These are phyloP conservation scores for Irpex lacteus DNA, from an alignment of 1,284 basidiomycete species.

Conservation along the genomic window DNA sequence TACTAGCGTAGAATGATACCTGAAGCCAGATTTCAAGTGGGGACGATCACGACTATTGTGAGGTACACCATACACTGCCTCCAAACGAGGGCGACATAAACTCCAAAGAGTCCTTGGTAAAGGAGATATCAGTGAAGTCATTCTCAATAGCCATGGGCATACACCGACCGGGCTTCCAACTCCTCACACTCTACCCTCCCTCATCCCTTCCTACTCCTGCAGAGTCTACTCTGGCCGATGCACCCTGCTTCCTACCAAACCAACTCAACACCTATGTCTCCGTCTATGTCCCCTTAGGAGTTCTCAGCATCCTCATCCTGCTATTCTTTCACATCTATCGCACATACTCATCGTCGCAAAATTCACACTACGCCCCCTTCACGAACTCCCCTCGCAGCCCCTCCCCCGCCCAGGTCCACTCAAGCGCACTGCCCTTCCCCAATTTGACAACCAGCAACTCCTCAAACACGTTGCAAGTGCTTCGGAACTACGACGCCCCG, in stretches of 20 bases:
- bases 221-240: conserved; percentile 35
- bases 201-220: not conserved
- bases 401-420: not conserved
- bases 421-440: not conserved
- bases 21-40: conserved; percentile 35
- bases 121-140: conserved; percentile 60
- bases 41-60: conserved; percentile 70
- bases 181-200: conserved; percentile 53
- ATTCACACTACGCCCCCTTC: not conserved
- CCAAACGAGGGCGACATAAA: conserved; percentile 20
- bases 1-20: not conserved
- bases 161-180: conserved; percentile 55
- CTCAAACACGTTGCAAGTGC: not conserved
- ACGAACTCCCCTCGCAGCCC: no score
- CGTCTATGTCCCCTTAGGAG: conserved; percentile 46
- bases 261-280: conserved; percentile 52
- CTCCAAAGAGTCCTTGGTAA: conserved; percentile 28
- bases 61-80: conserved; percentile 43
- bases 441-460: not conserved
- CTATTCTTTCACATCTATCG: conserved; percentile 23
- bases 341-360: conserved; percentile 6
- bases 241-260: conserved; percentile 56
- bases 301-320: conserved; percentile 33
- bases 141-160: conserved; percentile 62
- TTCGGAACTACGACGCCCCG: conserved; percentile 6